A percentile compares a stretch with the other conserved stretches of the same genome.
Conservation (phyloP, 2,329 filamentous ascomycete genomes). For the Aspergillus proliferans region DNA sequence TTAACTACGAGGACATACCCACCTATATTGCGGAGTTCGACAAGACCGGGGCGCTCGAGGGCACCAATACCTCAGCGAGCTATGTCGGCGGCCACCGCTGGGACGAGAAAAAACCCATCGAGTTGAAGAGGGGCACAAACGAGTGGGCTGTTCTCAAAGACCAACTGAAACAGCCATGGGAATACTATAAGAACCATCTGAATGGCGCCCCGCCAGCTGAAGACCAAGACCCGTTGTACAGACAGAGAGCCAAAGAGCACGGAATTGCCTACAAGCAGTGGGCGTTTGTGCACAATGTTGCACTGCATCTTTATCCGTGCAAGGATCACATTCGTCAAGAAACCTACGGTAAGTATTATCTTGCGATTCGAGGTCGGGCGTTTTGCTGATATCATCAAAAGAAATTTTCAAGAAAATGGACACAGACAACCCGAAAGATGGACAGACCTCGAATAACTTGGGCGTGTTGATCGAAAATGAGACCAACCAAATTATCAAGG, state of each 20-base stretch:
- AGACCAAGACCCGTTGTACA: not conserved
- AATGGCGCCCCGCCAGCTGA: not conserved
- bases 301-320: not conserved
- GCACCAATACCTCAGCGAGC: not conserved
- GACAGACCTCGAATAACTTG: too few relatives aligned
- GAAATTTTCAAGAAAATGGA: too few relatives aligned
- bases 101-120: not conserved
- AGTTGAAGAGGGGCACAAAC: not conserved
- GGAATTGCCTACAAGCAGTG: not conserved
- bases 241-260: not conserved
- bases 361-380: too few relatives aligned
- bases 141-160: not conserved
- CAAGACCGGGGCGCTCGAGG: not conserved
- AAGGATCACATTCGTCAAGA: not conserved
- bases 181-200: not conserved
- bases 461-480: too few relatives aligned
- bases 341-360: not conserved
- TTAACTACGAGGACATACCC: not conserved
- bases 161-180: not conserved
- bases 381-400: too few relatives aligned
- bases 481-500: too few relatives aligned
- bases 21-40: not conserved
- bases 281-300: not conserved
- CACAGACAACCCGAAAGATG: too few relatives aligned
- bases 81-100: not conserved